Evolutionary conservation across 2,329 filamentous ascomycete genomes (phyloP), one percentile per base, ranked within the genome.

Genomic region (Tricladium varicosporioides): DNA sequence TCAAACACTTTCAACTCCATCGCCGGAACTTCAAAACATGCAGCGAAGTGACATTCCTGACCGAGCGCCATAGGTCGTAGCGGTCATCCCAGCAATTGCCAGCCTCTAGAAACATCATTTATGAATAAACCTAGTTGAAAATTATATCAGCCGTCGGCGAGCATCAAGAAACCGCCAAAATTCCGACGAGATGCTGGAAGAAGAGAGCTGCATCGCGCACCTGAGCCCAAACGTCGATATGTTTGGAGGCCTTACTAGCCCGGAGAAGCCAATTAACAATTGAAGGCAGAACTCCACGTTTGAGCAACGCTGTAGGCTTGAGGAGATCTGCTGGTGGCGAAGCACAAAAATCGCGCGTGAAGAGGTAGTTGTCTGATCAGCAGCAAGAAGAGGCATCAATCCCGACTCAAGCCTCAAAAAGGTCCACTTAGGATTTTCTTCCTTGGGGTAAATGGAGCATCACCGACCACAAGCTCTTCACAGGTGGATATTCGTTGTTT

Each of bases 1-100:
- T 65, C 61, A 67, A 66, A 66, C 65, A 52, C 31, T 32, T 46
- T 63, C 60, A 60, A 62, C 62, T 63, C 56, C 61, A 65, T 51
- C 44, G 19, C 27, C 16, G 22, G 50, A 58, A 56, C 32, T 54
- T 54, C 43, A 61, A 60, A 61, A 56, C 59, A 19, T 31, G 18
- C 36, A 43, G n/a, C 15, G n/a, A 19, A 43, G 15, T 43, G 49
- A 51, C 43, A 40, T 31, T 15, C 36, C 40, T 40, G 49, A n/a
- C 36, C 36, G 36, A 40, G 36, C 36, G 36, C 36, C 10, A 40
- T 11, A 10, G 36, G 11, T 10, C 36, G 22, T 3, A 40, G 36
- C 36, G 36, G 36, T 10, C 36, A 40, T 13, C n/a, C 11, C n/a
- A 3, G 9, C 36, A n/a, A 40, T 40, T n/a, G 10, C 9, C 36